Conservation (phyloP, 208 protist species). For the Leishmania gerbilli region DNA sequence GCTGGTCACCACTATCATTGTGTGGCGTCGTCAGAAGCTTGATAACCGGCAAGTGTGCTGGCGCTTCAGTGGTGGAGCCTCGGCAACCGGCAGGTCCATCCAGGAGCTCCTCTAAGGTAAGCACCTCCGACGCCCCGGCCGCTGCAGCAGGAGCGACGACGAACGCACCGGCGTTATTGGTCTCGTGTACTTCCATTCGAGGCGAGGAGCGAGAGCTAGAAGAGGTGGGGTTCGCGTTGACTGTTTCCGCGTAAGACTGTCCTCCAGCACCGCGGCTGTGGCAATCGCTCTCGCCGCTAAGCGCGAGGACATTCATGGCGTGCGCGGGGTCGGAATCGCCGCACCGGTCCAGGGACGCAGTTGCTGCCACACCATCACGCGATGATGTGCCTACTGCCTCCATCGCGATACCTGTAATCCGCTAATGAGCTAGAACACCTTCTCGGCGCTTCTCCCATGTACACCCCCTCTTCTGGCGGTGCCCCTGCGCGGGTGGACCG, state of each 20-base stretch:
- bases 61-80: neutral
- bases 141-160: neutral
- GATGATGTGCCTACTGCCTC: neutral
- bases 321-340: neutral
- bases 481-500: neutral
- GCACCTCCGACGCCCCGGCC: neutral
- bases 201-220: neutral
- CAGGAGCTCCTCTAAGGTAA: conserved; percentile 14
- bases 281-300: neutral
- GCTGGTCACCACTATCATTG: neutral
- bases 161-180: neutral
- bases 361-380: neutral
- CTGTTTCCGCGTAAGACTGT: conserved; percentile 5
- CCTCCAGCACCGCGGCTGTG: neutral
- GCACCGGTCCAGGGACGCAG: neutral
- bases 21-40: neutral
- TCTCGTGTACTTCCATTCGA: neutral
- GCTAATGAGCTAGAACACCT: neutral
- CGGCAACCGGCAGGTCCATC: neutral
- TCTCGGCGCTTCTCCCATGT: neutral
- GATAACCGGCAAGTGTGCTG: neutral
- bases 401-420: neutral
- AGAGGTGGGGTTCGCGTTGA: conserved; percentile 4
- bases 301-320: neutral
- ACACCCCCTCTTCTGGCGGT: neutral